Conservation (phyloP, 2,329 filamentous ascomycete genomes). For the Trichophyton equinum region DNA sequence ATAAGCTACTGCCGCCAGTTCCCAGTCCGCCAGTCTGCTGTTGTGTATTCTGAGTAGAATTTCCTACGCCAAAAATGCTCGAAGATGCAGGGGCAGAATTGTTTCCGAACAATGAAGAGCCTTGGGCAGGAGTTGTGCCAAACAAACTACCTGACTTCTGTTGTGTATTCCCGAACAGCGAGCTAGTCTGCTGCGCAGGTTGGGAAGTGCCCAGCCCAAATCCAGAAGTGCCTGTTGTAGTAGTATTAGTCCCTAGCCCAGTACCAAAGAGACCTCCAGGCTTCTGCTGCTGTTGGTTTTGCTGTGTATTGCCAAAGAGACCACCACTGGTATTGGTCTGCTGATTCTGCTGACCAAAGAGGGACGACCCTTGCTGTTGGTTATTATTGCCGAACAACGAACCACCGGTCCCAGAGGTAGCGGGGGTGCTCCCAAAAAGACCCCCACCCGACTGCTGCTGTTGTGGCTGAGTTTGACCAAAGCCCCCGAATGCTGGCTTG, state of each 20-base stretch:
- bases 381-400: constrained; percentile 30
- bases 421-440: constrained; percentile 34
- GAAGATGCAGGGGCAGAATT: constrained; percentile 18
- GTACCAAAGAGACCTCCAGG: constrained; percentile 9
- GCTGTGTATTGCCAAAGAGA: constrained; percentile 29
- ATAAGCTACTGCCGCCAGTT: constrained; percentile 29
- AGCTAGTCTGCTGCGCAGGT: constrained; percentile 22
- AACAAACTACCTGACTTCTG: constrained; percentile 42
- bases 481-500: constrained; percentile 24
- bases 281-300: constrained; percentile 21
- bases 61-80: constrained; percentile 10
- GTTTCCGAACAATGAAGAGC: constrained; percentile 17
- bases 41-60: constrained; percentile 18
- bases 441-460: constrained; percentile 23
- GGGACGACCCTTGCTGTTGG: constrained; percentile 24
- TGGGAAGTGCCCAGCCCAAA: constrained; percentile 15
- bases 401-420: constrained; percentile 14
- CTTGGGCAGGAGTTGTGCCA: constrained; percentile 26
- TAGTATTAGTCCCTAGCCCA: constrained; percentile 8
- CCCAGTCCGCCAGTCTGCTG: constrained; percentile 34
- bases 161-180: constrained; percentile 28
- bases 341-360: constrained; percentile 30
- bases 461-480: constrained; percentile 29
- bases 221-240: constrained; percentile 7
- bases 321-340: constrained; percentile 27